A percentile compares a stretch with the other conserved stretches of the same genome.
Evolutionary conservation across 108 stramenopile species (phyloP).

Genomic region (Mediolabrus comicus): DNA sequence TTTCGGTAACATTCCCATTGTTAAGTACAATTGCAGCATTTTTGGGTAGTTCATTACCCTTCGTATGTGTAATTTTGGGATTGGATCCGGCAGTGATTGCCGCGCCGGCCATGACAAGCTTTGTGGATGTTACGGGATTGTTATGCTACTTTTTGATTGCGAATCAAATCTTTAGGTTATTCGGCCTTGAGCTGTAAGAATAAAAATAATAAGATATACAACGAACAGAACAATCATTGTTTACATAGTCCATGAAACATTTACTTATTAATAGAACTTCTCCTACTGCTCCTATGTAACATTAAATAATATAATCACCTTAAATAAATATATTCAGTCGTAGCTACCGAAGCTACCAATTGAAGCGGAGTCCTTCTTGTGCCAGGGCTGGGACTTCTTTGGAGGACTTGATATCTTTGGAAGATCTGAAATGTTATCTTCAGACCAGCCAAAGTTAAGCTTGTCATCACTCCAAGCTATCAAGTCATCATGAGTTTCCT

Average conservation of each 20-base stretch:
- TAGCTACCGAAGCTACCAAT: not conserved
- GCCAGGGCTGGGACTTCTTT: not conserved
- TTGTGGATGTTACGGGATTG: constrained; percentile 87
- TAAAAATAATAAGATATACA: too few relatives aligned
- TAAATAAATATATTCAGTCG: not conserved
- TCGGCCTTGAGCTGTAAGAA: constrained; percentile 70
- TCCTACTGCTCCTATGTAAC: too few relatives aligned
- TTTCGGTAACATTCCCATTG: constrained; percentile 74
- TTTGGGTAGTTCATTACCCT: constrained; percentile 77
- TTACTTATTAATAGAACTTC: too few relatives aligned
- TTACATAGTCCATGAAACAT: too few relatives aligned
- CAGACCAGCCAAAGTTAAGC: not conserved
- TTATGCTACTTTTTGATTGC: constrained; percentile 87
- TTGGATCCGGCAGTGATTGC: constrained; percentile 86
- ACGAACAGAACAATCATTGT: too few relatives aligned
- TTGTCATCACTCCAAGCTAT: constrained; percentile 9
- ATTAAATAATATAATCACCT: too few relatives aligned
- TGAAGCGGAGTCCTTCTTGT: not conserved
- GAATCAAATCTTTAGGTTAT: constrained; percentile 69
- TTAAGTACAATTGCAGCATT: constrained; percentile 80
- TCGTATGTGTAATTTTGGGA: constrained; percentile 68
- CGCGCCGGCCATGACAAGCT: constrained; percentile 89
- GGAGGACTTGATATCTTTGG: not conserved
- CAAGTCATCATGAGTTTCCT: constrained; percentile 6
- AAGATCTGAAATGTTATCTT: not conserved